phyloP scores from a whole-genome alignment of 768 basidiomycete species.

The Auricularia auricula-judae region DNA sequence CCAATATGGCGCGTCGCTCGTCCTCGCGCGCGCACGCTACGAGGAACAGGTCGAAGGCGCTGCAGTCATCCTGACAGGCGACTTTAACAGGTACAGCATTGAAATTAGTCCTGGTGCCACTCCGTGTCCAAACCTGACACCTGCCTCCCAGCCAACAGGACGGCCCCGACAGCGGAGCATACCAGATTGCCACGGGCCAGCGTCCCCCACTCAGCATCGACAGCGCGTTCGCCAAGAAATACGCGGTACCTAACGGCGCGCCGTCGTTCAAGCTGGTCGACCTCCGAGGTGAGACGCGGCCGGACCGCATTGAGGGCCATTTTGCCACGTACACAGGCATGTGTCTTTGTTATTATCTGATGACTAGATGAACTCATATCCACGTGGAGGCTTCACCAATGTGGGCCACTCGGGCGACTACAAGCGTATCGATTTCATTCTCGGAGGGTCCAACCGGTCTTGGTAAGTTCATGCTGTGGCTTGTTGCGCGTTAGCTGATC shows the following conservation, averaged over 20 bases:
- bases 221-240: constrained; percentile 31
- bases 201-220: constrained; percentile 30
- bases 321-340: constrained; percentile 16
- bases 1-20: constrained; percentile 38
- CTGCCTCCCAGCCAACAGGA: neutral
- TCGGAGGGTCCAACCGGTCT: constrained; percentile 34
- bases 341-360: neutral
- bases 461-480: constrained; percentile 26
- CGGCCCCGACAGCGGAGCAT: constrained; percentile 37
- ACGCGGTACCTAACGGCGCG: constrained; percentile 20
- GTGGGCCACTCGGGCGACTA: constrained; percentile 27
- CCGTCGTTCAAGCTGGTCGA: constrained; percentile 35
- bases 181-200: constrained; percentile 37
- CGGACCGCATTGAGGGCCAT: constrained; percentile 30
- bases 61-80: constrained; percentile 40
- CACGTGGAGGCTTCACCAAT: constrained; percentile 36
- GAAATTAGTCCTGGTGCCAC: neutral
- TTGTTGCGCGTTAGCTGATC: constrained; percentile 1
- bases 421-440: constrained; percentile 40
- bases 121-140: neutral
- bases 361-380: constrained; percentile 11
- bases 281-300: constrained; percentile 30
- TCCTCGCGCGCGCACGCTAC: constrained; percentile 37
- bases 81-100: constrained; percentile 41
- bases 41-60: constrained; percentile 30